A percentile compares a stretch with the other conserved stretches of the same genome.
Conservation (phyloP, 148 eudicot genomes). For the Cornus suecica region DNA sequence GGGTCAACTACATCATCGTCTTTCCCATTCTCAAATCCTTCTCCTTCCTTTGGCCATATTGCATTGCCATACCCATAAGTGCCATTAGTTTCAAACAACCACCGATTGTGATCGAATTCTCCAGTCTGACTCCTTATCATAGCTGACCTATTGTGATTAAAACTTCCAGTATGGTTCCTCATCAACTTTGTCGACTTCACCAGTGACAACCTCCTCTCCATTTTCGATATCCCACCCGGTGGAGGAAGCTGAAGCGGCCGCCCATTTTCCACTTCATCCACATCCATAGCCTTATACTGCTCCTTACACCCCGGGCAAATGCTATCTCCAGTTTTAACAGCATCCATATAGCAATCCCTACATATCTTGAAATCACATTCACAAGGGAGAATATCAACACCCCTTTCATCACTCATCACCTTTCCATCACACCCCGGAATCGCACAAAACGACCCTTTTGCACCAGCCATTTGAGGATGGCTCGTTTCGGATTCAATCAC, state of each 20-base stretch:
- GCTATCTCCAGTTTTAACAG: conserved; percentile 76
- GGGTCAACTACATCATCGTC: conserved; percentile 43
- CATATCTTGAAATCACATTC: conserved; percentile 97
- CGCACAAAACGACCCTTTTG: conserved; percentile 79
- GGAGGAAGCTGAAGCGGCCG: conserved; percentile 50
- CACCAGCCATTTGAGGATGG: conserved; percentile 98
- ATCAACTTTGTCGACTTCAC: conserved; percentile 70
- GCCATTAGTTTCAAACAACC: conserved; percentile 97
- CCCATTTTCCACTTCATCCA: conserved; percentile 49
- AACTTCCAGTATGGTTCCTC: conserved; percentile 35
- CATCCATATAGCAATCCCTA: conserved; percentile 79
- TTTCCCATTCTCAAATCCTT: conserved; percentile 36
- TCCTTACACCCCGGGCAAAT: conserved; percentile 95
- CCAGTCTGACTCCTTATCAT: conserved; percentile 23
- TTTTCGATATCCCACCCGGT: conserved; percentile 46
- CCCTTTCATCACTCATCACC: conserved; percentile 91
- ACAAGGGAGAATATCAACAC: conserved; percentile 85
- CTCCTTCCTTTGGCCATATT: conserved; percentile 81
- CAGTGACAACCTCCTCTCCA: conserved; percentile 81
- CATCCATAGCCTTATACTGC: conserved; percentile 65
- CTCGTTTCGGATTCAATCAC: conserved; percentile 75
- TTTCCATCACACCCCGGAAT: conserved; percentile 92
- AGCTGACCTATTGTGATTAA: too few relatives aligned
- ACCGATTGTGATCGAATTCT: conserved; percentile 86
- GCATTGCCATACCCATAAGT: conserved; percentile 98